These are phyloP conservation scores for Ophiosphaerella narmari DNA, from an alignment of 2,329 filamentous ascomycete species.

Conservation along the genomic window DNA sequence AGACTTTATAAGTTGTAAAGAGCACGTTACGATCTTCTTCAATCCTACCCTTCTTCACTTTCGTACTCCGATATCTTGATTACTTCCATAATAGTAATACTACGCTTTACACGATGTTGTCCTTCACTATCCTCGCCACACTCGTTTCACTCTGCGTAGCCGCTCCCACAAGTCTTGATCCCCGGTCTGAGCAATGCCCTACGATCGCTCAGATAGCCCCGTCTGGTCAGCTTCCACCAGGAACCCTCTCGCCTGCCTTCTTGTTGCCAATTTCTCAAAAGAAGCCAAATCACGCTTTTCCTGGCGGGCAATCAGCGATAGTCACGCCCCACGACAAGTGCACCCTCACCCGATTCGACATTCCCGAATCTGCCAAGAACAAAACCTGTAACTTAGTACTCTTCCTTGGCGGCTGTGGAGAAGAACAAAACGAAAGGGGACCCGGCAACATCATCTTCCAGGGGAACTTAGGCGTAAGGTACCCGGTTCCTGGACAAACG, in stretches of 20 bases:
- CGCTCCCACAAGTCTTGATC: not conserved
- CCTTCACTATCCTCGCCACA: not conserved
- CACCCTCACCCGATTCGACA: conserved; percentile 22
- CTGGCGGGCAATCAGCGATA: conserved; percentile 11
- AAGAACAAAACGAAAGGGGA: conserved; percentile 9
- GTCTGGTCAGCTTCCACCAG: conserved; percentile 13
- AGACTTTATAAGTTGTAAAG: too few relatives aligned
- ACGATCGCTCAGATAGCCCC: conserved; percentile 14
- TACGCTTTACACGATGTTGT: not conserved
- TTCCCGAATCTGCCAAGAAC: conserved; percentile 18
- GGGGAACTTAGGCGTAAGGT: conserved; percentile 14
- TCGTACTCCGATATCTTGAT: too few relatives aligned
- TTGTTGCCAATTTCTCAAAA: conserved; percentile 12
- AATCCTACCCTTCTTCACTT: too few relatives aligned
- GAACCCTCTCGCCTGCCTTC: conserved; percentile 14
- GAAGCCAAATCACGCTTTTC: conserved; percentile 15
- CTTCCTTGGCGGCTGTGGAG: conserved; percentile 14
- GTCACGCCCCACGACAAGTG: conserved; percentile 20
- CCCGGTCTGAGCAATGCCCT: conserved; percentile 6
- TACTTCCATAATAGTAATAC: too few relatives aligned
- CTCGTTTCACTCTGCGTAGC: not conserved
- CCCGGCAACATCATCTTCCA: conserved; percentile 24
- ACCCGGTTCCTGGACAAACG: conserved; percentile 16
- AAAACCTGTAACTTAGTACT: conserved; percentile 20
- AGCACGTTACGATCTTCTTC: too few relatives aligned